Percentiles rank a stretch among this genome's conserved stretches.
phyloP scores from a whole-genome alignment of 140 eudicot species.

The Stevia rebaudiana region DNA sequence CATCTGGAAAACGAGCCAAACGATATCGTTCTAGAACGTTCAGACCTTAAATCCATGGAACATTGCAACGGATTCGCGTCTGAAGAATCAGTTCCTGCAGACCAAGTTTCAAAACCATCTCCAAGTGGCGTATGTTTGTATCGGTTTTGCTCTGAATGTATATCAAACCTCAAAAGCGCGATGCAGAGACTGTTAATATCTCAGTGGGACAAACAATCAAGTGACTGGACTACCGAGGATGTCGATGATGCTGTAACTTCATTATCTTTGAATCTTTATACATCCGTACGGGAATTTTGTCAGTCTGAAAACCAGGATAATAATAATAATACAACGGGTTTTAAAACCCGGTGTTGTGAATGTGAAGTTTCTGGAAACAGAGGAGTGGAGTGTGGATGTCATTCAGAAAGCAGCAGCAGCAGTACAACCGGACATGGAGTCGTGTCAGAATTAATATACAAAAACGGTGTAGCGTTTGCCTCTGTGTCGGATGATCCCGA shows the following conservation, averaged over 20 bases:
- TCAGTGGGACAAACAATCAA: conserved; percentile 35
- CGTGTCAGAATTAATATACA: conserved; percentile 41
- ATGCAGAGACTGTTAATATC: conserved; percentile 31
- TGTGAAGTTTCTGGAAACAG: conserved; percentile 11
- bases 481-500: conserved; percentile 31
- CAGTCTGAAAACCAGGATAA: conserved; percentile 13
- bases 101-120: conserved; percentile 11
- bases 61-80: conserved; percentile 43
- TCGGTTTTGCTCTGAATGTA: conserved; percentile 64
- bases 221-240: conserved; percentile 53
- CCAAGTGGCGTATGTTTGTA: conserved; percentile 39
- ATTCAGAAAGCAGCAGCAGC: conserved; percentile 32
- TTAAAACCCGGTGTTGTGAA: conserved; percentile 13
- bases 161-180: conserved; percentile 38
- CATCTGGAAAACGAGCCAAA: conserved; percentile 17
- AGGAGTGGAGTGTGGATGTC: conserved; percentile 51
- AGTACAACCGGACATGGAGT: conserved; percentile 17
- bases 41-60: conserved; percentile 24
- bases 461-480: conserved; percentile 56
- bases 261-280: conserved; percentile 51
- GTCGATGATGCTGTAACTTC: conserved; percentile 58
- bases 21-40: conserved; percentile 18
- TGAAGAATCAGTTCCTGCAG: conserved; percentile 18
- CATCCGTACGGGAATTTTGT: conserved; percentile 43
- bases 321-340: not conserved